These are phyloP conservation scores for Amanita pallidorosea DNA, from an alignment of 768 basidiomycete species.

Conservation along the genomic window DNA sequence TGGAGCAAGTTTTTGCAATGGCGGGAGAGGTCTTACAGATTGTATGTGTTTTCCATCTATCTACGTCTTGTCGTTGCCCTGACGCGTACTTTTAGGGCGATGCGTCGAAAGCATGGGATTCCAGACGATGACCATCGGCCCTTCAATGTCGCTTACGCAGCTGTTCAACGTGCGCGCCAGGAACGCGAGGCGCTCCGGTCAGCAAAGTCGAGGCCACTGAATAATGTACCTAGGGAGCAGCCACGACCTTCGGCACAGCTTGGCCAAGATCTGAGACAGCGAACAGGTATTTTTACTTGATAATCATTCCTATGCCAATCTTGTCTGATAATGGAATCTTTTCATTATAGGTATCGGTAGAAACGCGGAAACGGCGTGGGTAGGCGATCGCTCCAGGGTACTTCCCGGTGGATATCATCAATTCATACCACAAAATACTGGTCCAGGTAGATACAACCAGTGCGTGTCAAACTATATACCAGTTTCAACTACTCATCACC, in stretches of 20 bases:
- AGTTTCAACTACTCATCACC: neutral
- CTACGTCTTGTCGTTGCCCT: neutral
- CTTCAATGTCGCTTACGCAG: conserved; percentile 82
- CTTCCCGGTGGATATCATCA: neutral
- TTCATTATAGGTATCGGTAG: neutral
- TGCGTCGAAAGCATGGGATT: conserved; percentile 72
- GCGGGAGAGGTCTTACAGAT: conserved; percentile 53
- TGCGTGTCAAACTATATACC: neutral
- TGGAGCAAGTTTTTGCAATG: conserved; percentile 41
- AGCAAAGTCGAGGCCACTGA: conserved; percentile 1
- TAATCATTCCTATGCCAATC: neutral
- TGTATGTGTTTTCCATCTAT: conserved; percentile 30
- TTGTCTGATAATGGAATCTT: neutral
- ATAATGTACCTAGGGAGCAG: conserved; percentile 1
- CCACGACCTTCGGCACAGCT: conserved; percentile 2
- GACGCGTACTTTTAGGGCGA: conserved; percentile 32
- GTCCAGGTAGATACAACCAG: conserved; percentile 1
- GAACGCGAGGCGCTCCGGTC: conserved; percentile 27
- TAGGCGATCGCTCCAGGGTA: neutral
- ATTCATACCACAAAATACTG: neutral
- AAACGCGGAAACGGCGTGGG: conserved; percentile 3
- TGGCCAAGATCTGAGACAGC: conserved; percentile 5
- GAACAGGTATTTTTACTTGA: conserved; percentile 1
- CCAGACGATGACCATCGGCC: conserved; percentile 76
- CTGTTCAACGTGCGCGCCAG: conserved; percentile 45